Percentiles rank a stretch among this genome's conserved stretches.
phyloP scores from a whole-genome alignment of 805 yeast genomes.

The Ogataea allantospora region DNA sequence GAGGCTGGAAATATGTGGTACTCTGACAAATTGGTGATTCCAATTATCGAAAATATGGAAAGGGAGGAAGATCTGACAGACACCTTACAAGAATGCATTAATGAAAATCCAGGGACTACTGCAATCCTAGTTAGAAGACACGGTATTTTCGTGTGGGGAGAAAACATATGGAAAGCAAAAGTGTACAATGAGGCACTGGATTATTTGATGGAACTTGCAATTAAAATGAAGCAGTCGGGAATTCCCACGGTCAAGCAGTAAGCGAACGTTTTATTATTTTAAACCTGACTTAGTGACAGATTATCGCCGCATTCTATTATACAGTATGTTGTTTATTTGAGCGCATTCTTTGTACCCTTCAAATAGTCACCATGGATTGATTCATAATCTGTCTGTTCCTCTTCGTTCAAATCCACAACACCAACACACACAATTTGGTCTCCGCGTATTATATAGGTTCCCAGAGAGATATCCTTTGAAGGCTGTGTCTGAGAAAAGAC shows the following conservation, averaged over 20 bases:
- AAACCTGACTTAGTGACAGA: not conserved
- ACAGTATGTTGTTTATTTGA: slow-evolving; percentile 17
- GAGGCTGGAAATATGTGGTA: slow-evolving; percentile 68
- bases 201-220: slow-evolving; percentile 78
- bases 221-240: slow-evolving; percentile 74
- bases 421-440: slow-evolving; percentile 59
- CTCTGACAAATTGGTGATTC: slow-evolving; percentile 75
- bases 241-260: slow-evolving; percentile 45
- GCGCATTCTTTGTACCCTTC: slow-evolving; percentile 33
- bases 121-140: slow-evolving; percentile 92
- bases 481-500: slow-evolving; percentile 42
- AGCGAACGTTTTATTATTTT: not conserved
- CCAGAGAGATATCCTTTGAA: slow-evolving; percentile 41
- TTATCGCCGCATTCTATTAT: slow-evolving; percentile 6
- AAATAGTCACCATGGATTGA: slow-evolving; percentile 25
- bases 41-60: slow-evolving; percentile 88
- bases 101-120: slow-evolving; percentile 69
- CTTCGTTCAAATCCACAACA: slow-evolving; percentile 44
- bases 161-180: slow-evolving; percentile 87
- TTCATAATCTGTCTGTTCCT: slow-evolving; percentile 42
- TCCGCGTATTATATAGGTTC: slow-evolving; percentile 55
- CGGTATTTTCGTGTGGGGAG: slow-evolving; percentile 97
- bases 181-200: slow-evolving; percentile 91
- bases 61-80: slow-evolving; percentile 81
- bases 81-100: slow-evolving; percentile 60